Evolutionary conservation across 106 monocot species (phyloP), one percentile per base, ranked within the genome.

Genomic region (Alisma plantagoaquatica): DNA sequence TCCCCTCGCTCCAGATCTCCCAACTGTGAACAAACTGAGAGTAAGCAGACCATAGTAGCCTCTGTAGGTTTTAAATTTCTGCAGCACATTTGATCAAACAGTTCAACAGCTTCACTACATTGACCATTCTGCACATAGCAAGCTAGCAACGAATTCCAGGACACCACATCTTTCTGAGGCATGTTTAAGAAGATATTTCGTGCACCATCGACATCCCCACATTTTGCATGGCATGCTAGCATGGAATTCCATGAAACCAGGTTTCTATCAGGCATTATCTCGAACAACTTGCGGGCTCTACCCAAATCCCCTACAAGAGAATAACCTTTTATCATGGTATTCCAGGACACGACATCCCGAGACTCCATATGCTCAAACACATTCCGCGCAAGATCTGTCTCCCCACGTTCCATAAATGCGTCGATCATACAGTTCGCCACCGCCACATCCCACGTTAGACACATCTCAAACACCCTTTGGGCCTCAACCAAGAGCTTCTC

Each of bases 371-470:
- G 50, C 18, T 71, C 74, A 23, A 80, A 80, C 3, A 70, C 27
- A 8, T 22, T 31, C 12, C 66, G 49, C 4, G 80, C 80, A 4
- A 53, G 45, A 21, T 0, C 57, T 7, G 68, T 10, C 27, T 75
- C 67, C n/a, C 80, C 80, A 25, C 6, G 10, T 28, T 71, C 67
- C n/a, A 75, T 66, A 42, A 41, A 71, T 41, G 75, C 80, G 31
- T 80, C 75, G 15, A 80, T 47, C 80, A 80, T 80, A 10, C 71
- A 57, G 33, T 80, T 80, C 71, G 71, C 71, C 19, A 62, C 74
- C 4, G 71, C 70, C 0, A 63, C 35, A 24, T 80, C 38, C 29
- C 17, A 1, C 0, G 31, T 26, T 16, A 62, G 59, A 38, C 74
- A 75, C 11, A 3, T 23, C 18, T 71, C 71, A 33, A 80, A 67